Evolutionary conservation across 305 asterid genomes (phyloP).

Genomic region (Euphrasia arctica): DNA sequence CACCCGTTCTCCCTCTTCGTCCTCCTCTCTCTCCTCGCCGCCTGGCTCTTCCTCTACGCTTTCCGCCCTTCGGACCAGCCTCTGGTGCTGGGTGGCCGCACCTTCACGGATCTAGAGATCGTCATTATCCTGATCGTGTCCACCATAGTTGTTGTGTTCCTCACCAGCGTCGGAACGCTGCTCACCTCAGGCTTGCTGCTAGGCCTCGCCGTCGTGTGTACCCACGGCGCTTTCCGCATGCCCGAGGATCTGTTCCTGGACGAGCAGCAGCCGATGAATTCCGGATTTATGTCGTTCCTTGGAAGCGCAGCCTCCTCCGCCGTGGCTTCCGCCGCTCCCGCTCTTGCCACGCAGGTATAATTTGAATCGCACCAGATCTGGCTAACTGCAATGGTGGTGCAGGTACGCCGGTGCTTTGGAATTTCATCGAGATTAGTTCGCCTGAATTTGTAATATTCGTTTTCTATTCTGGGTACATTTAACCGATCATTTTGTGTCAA

Average conservation of each 20-base stretch:
- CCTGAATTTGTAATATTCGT: slow-evolving; percentile 27
- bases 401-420: slow-evolving; percentile 25
- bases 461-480: slow-evolving; percentile 11
- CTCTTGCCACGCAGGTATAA: slow-evolving; percentile 44
- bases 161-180: slow-evolving; percentile 62
- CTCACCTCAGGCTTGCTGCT: slow-evolving; percentile 55
- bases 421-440: slow-evolving; percentile 17
- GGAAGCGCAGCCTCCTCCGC: slow-evolving; percentile 61
- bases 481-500: neutral
- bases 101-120: slow-evolving; percentile 56
- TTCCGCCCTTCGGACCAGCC: slow-evolving; percentile 68
- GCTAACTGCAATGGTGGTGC: slow-evolving; percentile 16
- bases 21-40: slow-evolving; percentile 46
- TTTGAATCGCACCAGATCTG: slow-evolving; percentile 25
- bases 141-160: slow-evolving; percentile 57
- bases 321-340: slow-evolving; percentile 46
- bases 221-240: slow-evolving; percentile 64
- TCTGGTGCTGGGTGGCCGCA: slow-evolving; percentile 44
- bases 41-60: slow-evolving; percentile 54
- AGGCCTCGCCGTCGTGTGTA: slow-evolving; percentile 51
- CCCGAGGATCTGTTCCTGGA: slow-evolving; percentile 65
- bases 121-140: slow-evolving; percentile 48
- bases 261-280: slow-evolving; percentile 48
- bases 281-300: slow-evolving; percentile 57
- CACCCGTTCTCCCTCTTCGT: slow-evolving; percentile 65